phyloP scores from a whole-genome alignment of 495 filamentous ascomycete species.

The Tirmania nivea region DNA sequence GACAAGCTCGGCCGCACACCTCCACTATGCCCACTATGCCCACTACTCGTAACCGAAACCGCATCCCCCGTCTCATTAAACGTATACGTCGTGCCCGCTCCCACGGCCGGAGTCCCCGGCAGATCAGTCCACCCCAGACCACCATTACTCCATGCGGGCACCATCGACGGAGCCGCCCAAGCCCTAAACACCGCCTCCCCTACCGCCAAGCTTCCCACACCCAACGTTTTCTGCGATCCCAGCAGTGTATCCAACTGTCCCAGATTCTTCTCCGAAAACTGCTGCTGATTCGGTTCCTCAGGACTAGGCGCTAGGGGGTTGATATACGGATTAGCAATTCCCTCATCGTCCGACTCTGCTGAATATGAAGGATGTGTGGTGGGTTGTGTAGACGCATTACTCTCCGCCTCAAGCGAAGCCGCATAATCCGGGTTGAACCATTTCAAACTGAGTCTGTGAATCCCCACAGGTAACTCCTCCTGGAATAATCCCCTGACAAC shows the following conservation, averaged over 20 bases:
- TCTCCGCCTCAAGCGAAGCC: conserved; percentile 33
- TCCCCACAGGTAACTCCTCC: conserved; percentile 87
- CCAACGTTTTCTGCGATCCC: conserved; percentile 63
- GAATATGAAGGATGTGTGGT: conserved; percentile 8
- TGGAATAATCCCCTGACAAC: conserved; percentile 78
- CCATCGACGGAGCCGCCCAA: conserved; percentile 32
- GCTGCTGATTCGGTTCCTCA: conserved; percentile 39
- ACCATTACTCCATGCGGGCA: background rate
- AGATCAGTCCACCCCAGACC: background rate
- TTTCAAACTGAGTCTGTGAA: conserved; percentile 70
- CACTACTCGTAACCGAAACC: conserved; percentile 24
- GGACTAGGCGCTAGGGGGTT: conserved; percentile 27
- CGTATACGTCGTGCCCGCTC: conserved; percentile 25
- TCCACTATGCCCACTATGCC: background rate
- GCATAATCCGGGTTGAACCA: conserved; percentile 69
- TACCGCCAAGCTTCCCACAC: conserved; percentile 62
- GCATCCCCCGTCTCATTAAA: conserved; percentile 31
- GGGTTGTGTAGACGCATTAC: background rate
- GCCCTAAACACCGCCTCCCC: conserved; percentile 66
- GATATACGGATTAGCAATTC: conserved; percentile 13
- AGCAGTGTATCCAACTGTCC: conserved; percentile 39
- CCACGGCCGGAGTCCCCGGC: background rate
- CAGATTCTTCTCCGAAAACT: conserved; percentile 68
- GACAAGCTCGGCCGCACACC: conserved; percentile 21
- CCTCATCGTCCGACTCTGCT: conserved; percentile 23